phyloP scores from a whole-genome alignment of 2,329 filamentous ascomycete species.

The Furcasterigmium sp. region DNA sequence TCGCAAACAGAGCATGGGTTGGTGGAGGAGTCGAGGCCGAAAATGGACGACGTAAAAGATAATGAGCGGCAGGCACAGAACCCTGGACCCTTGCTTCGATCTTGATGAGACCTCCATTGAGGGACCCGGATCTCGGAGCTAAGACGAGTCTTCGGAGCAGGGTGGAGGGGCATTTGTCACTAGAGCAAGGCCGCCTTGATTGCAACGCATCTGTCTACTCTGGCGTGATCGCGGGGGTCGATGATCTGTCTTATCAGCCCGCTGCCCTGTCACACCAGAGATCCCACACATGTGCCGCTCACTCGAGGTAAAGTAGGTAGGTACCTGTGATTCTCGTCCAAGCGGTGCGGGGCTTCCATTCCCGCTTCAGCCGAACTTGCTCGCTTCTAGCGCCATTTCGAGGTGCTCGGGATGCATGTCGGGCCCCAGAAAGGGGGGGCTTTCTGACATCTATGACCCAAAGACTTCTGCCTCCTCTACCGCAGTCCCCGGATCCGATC shows the following conservation, averaged over 20 bases:
- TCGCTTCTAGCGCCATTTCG: neutral
- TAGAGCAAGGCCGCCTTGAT: conserved; percentile 3
- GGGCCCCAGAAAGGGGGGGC: neutral
- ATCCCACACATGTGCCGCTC: too few relatives aligned
- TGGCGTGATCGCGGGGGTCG: conserved; percentile 12
- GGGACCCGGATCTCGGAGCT: neutral
- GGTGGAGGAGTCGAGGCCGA: neutral
- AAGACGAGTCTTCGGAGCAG: neutral
- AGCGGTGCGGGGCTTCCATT: neutral
- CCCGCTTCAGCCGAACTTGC: neutral
- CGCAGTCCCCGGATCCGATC: too few relatives aligned
- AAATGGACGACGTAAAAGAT: conserved; percentile 1
- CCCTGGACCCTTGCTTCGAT: neutral
- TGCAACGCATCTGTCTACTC: conserved; percentile 9
- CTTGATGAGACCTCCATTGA: neutral
- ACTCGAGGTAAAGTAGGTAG: too few relatives aligned
- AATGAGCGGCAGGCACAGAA: neutral
- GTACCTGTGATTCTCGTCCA: too few relatives aligned
- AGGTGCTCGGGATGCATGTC: neutral
- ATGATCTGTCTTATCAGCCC: too few relatives aligned
- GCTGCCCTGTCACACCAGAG: too few relatives aligned
- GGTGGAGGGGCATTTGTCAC: neutral
- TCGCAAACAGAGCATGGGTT: neutral
- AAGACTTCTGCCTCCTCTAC: too few relatives aligned
- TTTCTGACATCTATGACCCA: neutral